These are phyloP conservation scores for Geotrichum klebahnii DNA, from an alignment of 1,139 yeast species.

Conservation along the genomic window DNA sequence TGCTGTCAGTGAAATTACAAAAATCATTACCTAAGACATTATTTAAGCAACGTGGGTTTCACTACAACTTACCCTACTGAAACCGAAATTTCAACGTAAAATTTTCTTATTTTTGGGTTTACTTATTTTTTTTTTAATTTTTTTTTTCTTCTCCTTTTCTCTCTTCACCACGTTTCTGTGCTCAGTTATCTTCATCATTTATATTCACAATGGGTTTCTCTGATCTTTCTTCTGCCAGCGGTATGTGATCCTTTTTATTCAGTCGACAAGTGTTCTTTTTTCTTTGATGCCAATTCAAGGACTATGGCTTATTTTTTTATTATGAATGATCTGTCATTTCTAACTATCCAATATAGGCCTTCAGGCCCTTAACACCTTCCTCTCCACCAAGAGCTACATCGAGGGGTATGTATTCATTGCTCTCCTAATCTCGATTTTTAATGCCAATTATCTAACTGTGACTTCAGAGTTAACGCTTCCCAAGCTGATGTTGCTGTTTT, in stretches of 20 bases:
- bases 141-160: conserved; percentile 2
- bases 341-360: conserved; percentile 46
- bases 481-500: conserved; percentile 91
- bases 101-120: too few relatives aligned
- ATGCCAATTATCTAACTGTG: conserved; percentile 15
- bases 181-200: not conserved
- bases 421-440: not conserved
- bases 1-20: too few relatives aligned
- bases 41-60: too few relatives aligned
- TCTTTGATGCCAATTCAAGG: not conserved
- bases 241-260: conserved; percentile 30
- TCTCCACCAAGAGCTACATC: conserved; percentile 88
- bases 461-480: conserved; percentile 47
- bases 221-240: conserved; percentile 44
- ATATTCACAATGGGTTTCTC: conserved; percentile 40
- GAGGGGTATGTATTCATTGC: conserved; percentile 82
- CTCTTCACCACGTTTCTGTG: conserved; percentile 8
- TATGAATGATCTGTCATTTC: conserved; percentile 6
- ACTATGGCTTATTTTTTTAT: not conserved
- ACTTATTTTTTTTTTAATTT: conserved; percentile 2
- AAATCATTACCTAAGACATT: too few relatives aligned
- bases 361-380: conserved; percentile 77
- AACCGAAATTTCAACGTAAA: too few relatives aligned
- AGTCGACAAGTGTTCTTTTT: not conserved
- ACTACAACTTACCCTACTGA: too few relatives aligned